phyloP scores from a whole-genome alignment of 2,329 filamentous ascomycete genomes.

The Aciculosporium take region DNA sequence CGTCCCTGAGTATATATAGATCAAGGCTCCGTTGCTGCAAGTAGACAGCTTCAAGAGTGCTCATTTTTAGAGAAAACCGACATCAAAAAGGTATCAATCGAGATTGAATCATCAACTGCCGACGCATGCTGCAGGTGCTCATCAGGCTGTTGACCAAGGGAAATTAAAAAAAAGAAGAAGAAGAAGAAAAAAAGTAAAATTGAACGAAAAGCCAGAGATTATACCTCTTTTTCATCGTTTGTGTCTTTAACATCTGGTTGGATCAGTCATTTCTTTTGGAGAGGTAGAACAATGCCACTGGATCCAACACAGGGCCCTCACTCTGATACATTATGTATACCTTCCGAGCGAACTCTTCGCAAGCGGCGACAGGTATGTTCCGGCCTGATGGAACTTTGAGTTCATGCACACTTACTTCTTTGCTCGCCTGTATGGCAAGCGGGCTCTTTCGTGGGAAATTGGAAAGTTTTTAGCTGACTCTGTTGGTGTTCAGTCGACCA shows the following conservation, averaged over 20 bases:
- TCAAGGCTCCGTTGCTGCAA: neutral
- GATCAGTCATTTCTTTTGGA: neutral
- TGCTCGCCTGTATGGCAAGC: neutral
- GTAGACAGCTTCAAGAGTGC: neutral
- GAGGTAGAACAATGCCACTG: neutral
- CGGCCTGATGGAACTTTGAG: neutral
- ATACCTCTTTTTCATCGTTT: neutral
- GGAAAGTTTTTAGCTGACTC: neutral
- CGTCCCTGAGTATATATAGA: neutral
- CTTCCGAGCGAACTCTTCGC: constrained; percentile 1
- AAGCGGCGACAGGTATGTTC: neutral
- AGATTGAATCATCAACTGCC: neutral
- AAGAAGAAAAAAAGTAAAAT: too few species aligned
- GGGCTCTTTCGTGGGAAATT: neutral
- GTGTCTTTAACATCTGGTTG: neutral
- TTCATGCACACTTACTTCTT: neutral
- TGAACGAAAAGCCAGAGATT: neutral
- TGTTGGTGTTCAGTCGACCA: neutral
- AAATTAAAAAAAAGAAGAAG: too few species aligned
- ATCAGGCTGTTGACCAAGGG: neutral
- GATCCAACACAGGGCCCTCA: neutral
- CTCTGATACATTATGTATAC: neutral
- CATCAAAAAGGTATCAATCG: neutral
- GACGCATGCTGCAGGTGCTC: neutral
- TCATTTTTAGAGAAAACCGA: neutral